phyloP scores from a whole-genome alignment of 306 rosid genomes.

The Fragaria ananassa region DNA sequence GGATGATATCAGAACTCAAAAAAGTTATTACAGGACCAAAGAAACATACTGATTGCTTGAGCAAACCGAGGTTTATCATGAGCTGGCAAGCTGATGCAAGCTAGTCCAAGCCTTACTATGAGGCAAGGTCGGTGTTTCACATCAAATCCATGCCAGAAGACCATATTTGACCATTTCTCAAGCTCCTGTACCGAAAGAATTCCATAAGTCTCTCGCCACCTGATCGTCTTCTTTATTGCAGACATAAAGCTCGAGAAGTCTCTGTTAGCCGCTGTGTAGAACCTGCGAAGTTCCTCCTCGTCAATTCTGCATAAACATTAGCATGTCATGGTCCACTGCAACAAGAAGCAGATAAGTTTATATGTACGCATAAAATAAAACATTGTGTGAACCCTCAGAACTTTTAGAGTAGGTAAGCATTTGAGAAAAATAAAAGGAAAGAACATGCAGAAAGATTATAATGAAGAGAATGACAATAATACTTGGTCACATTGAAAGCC shows the following conservation, averaged over 20 bases:
- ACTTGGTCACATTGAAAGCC: background rate
- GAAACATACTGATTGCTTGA: constrained; percentile 73
- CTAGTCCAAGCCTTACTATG: constrained; percentile 77
- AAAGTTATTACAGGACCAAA: constrained; percentile 8
- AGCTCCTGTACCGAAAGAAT: constrained; percentile 71
- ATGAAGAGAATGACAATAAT: background rate
- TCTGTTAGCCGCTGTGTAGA: constrained; percentile 57
- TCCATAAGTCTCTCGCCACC: constrained; percentile 70
- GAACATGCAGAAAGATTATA: background rate
- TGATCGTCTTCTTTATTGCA: constrained; percentile 68
- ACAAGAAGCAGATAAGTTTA: constrained; percentile 34
- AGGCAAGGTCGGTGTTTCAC: constrained; percentile 66
- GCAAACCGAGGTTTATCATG: constrained; percentile 68
- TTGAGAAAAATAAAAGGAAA: background rate
- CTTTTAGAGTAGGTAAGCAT: background rate
- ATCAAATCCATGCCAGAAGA: constrained; percentile 86
- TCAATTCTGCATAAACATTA: constrained; percentile 72
- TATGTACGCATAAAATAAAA: constrained; percentile 34
- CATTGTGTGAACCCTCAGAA: background rate
- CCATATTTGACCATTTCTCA: constrained; percentile 77
- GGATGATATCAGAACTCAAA: background rate
- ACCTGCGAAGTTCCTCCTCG: constrained; percentile 71
- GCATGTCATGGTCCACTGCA: constrained; percentile 45
- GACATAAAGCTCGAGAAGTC: constrained; percentile 62
- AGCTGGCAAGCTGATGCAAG: constrained; percentile 52